phyloP scores from a whole-genome alignment of 495 filamentous ascomycete species.

The Podospora pseudocomata region DNA sequence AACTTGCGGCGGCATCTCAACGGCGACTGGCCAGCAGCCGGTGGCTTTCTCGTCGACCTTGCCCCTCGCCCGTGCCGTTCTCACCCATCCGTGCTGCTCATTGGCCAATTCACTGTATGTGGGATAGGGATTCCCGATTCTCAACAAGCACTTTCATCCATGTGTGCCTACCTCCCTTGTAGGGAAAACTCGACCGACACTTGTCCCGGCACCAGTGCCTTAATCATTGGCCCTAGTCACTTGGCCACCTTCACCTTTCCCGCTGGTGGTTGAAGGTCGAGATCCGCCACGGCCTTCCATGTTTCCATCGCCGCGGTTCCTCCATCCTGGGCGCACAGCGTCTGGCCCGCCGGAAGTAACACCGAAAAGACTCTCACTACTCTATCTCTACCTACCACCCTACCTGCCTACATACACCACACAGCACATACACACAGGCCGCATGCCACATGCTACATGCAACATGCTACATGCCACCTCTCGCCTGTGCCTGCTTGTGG shows the following conservation, averaged over 20 bases:
- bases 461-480: neutral
- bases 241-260: neutral
- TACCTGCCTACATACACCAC: neutral
- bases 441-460: neutral
- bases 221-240: neutral
- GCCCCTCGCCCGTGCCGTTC: neutral
- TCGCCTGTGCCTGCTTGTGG: constrained; percentile 3
- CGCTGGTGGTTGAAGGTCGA: neutral
- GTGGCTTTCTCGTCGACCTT: neutral
- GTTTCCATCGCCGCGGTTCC: neutral
- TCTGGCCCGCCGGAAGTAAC: constrained; percentile 17
- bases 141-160: neutral
- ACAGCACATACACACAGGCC: no score
- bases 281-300: constrained; percentile 2
- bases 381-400: neutral
- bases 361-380: constrained; percentile 5
- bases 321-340: neutral
- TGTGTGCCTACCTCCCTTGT: neutral
- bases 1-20: neutral
- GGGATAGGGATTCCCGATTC: neutral
- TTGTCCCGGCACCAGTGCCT: neutral
- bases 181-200: neutral
- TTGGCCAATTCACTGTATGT: constrained; percentile 2
- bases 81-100: neutral
- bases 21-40: neutral